These are phyloP conservation scores for Cryptosporidium sp. DNA, from an alignment of 169 alveolate species.

Conservation along the genomic window DNA sequence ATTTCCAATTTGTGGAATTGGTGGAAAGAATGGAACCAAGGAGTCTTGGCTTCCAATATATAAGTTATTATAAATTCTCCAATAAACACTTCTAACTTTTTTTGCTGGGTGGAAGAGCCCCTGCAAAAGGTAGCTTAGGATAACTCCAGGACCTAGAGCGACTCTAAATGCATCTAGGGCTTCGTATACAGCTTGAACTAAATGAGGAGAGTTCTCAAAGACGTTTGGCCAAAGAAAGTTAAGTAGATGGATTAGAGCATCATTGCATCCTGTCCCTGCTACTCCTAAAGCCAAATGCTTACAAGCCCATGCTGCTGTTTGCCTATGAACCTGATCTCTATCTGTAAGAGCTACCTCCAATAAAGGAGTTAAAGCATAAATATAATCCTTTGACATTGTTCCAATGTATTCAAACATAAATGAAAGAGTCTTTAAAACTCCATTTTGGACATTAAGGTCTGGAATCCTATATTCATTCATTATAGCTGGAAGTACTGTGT, in stretches of 20 bases:
- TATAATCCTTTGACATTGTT: conserved; percentile 94
- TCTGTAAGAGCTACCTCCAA: conserved; percentile 99
- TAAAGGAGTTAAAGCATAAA: conserved; percentile 96
- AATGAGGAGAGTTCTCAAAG: conserved; percentile 99
- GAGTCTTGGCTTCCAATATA: conserved; percentile 99
- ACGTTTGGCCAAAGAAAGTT: conserved; percentile 99
- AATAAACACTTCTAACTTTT: conserved; percentile 92
- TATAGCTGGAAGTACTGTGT: conserved; percentile 98
- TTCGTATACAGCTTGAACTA: conserved; percentile 97
- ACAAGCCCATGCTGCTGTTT: conserved; percentile 98
- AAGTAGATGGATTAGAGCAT: conserved; percentile 96
- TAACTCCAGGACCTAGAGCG: conserved; percentile 97
- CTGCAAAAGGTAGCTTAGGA: conserved; percentile 94
- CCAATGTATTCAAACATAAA: conserved; percentile 99
- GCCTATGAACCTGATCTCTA: conserved; percentile 99
- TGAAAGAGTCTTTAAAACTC: conserved; percentile 98
- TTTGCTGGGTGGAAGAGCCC: conserved; percentile 99
- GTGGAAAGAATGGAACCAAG: conserved; percentile 94
- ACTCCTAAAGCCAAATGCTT: conserved; percentile 98
- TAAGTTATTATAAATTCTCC: conserved; percentile 98
- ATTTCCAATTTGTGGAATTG: background rate
- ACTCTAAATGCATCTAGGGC: conserved; percentile 99
- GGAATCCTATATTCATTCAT: conserved; percentile 99
- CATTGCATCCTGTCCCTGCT: conserved; percentile 93
- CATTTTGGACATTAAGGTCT: conserved; percentile 98